These are phyloP conservation scores for Cetradonia linearis DNA, from an alignment of 495 filamentous ascomycete genomes.

Conservation along the genomic window DNA sequence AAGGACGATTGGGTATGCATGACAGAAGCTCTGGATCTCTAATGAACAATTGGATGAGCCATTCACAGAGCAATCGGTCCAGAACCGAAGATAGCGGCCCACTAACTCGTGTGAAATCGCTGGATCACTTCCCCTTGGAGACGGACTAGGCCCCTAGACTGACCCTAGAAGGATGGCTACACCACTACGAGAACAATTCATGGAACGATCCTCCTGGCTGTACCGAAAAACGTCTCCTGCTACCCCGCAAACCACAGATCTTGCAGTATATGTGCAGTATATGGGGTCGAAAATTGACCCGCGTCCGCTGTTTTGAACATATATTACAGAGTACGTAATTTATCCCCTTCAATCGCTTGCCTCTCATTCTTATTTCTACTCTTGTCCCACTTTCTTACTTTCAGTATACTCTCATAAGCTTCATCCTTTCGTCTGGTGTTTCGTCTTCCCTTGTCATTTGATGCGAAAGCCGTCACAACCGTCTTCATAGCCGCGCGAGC, in stretches of 20 bases:
- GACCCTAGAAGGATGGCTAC: conserved; percentile 3
- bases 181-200: background rate
- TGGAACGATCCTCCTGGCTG: conserved; percentile 6
- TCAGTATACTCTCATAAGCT: background rate
- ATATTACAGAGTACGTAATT: conserved; percentile 8
- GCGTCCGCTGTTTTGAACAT: conserved; percentile 2
- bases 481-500: conserved; percentile 11
- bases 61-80: conserved; percentile 7
- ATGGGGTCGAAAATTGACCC: background rate
- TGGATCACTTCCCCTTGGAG: conserved; percentile 1
- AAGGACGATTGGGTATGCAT: background rate
- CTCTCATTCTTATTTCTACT: background rate
- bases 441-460: background rate
- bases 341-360: conserved; percentile 10
- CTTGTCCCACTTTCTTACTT: background rate
- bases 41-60: background rate
- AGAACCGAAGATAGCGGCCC: conserved; percentile 3
- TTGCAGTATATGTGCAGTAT: background rate
- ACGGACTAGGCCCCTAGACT: conserved; percentile 2
- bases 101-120: background rate
- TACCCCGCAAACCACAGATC: conserved; percentile 8
- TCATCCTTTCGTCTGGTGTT: background rate
- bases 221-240: background rate
- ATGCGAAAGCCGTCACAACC: conserved; percentile 15
- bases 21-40: conserved; percentile 7